phyloP scores from a whole-genome alignment of 2,329 filamentous ascomycete genomes.

The Sarocladium strictum region DNA sequence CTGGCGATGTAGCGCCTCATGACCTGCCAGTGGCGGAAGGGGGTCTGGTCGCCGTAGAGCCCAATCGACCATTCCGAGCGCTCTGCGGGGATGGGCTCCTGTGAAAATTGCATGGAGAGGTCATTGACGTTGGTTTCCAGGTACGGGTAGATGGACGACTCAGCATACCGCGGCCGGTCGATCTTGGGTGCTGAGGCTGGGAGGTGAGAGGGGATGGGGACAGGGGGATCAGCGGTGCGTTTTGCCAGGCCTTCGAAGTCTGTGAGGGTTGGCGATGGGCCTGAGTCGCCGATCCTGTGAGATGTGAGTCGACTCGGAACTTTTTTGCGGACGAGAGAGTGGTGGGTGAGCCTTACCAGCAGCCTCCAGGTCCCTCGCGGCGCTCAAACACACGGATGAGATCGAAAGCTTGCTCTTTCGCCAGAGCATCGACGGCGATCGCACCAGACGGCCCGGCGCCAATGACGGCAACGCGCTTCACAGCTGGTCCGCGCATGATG shows the following conservation, averaged over 20 bases:
- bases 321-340: conserved; percentile 10
- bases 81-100: conserved; percentile 44
- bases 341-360: conserved; percentile 42
- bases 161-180: conserved; percentile 42
- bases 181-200: conserved; percentile 39
- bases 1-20: conserved; percentile 48
- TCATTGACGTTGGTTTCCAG: conserved; percentile 61
- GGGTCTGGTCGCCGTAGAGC: conserved; percentile 49
- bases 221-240: conserved; percentile 42
- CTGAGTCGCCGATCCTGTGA: conserved; percentile 35
- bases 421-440: conserved; percentile 54
- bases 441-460: conserved; percentile 55
- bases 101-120: conserved; percentile 53
- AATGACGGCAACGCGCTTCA: conserved; percentile 48
- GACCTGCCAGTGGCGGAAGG: conserved; percentile 56
- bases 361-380: conserved; percentile 52
- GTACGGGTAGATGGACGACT: conserved; percentile 55
- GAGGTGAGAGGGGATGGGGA: conserved; percentile 38
- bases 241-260: conserved; percentile 40
- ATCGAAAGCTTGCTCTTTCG: conserved; percentile 52
- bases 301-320: not conserved
- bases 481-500: not conserved
- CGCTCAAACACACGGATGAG: conserved; percentile 57
- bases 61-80: conserved; percentile 23
- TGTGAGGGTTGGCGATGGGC: conserved; percentile 32